These are phyloP conservation scores for Pleurotus cornucopiae DNA, from an alignment of 768 basidiomycete species.

Conservation along the genomic window DNA sequence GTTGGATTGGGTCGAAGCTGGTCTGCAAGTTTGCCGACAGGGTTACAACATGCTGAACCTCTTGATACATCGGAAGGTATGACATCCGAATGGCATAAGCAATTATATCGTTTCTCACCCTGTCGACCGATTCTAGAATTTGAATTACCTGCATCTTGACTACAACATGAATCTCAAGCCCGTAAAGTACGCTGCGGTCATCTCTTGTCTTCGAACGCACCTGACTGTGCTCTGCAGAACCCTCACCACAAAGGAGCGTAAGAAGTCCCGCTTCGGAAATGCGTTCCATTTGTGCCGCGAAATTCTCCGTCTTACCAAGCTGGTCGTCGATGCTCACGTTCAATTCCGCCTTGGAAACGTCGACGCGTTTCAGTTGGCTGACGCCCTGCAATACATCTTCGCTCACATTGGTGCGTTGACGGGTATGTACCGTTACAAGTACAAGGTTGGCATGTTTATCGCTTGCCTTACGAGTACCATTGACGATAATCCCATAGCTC, in stretches of 20 bases:
- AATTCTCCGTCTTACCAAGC: slow-evolving; percentile 95
- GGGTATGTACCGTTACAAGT: slow-evolving; percentile 99
- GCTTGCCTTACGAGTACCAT: background rate
- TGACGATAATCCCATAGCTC: slow-evolving; percentile 42
- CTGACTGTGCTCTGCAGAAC: slow-evolving; percentile 52
- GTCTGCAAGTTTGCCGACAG: slow-evolving; percentile 96
- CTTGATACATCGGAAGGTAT: slow-evolving; percentile 94
- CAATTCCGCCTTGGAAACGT: slow-evolving; percentile 98
- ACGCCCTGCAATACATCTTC: slow-evolving; percentile 97
- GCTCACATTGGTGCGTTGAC: slow-evolving; percentile 96
- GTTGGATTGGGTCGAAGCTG: slow-evolving; percentile 98
- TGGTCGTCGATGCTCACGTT: slow-evolving; percentile 98
- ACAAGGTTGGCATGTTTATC: slow-evolving; percentile 60
- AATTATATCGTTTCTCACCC: too few species aligned
- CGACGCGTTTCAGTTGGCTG: slow-evolving; percentile 98
- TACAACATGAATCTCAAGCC: slow-evolving; percentile 99
- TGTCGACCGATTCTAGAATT: slow-evolving; percentile 45
- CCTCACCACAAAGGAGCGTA: slow-evolving; percentile 97
- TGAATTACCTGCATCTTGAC: slow-evolving; percentile 92
- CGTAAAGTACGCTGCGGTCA: slow-evolving; percentile 56
- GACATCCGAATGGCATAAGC: background rate
- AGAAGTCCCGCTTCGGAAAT: slow-evolving; percentile 99
- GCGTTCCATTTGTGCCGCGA: slow-evolving; percentile 98
- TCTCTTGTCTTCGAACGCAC: background rate
- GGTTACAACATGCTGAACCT: slow-evolving; percentile 99